Conservation (phyloP, 2,329 filamentous ascomycete genomes). For the Gaeumannomyces sp. region DNA sequence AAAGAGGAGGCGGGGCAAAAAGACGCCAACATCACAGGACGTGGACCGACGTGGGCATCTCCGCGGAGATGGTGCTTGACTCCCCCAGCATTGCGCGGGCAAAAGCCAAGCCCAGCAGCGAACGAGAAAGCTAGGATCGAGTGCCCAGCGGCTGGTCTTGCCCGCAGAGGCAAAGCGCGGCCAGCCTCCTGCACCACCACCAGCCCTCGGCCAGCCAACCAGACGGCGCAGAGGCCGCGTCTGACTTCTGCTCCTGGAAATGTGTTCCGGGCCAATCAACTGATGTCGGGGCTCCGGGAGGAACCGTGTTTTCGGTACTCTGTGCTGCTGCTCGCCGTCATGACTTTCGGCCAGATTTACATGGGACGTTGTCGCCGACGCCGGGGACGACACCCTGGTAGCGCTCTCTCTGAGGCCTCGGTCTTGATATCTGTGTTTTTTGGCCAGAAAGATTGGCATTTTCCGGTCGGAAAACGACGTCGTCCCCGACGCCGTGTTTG, state of each 20-base stretch:
- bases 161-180: background rate
- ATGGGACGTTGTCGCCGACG: background rate
- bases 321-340: background rate
- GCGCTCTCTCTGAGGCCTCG: background rate
- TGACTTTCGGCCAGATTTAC: background rate
- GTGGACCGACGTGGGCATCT: constrained; percentile 1
- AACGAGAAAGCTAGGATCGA: background rate
- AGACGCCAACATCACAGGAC: background rate
- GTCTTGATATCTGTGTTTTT: background rate
- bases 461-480: background rate
- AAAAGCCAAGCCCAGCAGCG: background rate
- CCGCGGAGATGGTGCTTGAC: constrained; percentile 1
- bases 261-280: constrained; percentile 3
- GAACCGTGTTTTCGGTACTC: constrained; percentile 9
- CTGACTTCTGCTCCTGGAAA: constrained; percentile 1
- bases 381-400: background rate
- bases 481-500: background rate
- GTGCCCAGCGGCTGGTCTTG: too few species aligned
- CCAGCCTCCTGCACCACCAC: background rate
- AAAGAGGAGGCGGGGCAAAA: constrained; percentile 3
- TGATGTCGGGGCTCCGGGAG: constrained; percentile 5
- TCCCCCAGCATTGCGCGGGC: background rate
- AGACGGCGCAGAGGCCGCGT: background rate
- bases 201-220: background rate
- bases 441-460: background rate